Evolutionary conservation across 208 protist genomes (phyloP).

Genomic region (Leishmania guyanensis): DNA sequence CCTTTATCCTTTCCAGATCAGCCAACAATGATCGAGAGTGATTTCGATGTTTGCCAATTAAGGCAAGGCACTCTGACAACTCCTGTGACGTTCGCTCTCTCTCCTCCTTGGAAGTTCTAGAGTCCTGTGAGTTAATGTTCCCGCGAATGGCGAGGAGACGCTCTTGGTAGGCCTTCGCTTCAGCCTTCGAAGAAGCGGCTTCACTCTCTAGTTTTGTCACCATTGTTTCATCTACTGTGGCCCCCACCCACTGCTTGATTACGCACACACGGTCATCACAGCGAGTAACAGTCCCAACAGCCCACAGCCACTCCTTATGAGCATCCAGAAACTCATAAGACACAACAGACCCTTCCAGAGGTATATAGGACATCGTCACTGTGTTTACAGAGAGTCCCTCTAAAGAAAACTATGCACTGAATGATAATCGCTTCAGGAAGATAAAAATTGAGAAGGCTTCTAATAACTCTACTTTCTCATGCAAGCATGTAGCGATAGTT

Average conservation of each 20-base stretch:
- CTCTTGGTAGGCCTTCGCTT: slow-evolving; percentile 19
- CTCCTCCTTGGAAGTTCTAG: slow-evolving; percentile 9
- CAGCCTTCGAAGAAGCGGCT: slow-evolving; percentile 13
- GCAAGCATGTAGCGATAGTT: neutral
- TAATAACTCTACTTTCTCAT: neutral
- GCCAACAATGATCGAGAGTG: slow-evolving; percentile 19
- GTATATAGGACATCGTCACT: slow-evolving; percentile 3
- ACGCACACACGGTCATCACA: slow-evolving; percentile 25
- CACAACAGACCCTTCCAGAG: slow-evolving; percentile 20
- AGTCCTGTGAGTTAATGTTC: slow-evolving; percentile 14
- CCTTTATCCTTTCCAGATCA: slow-evolving; percentile 10
- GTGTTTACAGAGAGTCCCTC: neutral
- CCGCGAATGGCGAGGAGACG: slow-evolving; percentile 23
- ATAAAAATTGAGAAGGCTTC: neutral
- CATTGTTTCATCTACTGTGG: slow-evolving; percentile 6
- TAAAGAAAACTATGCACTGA: neutral
- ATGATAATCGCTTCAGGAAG: neutral
- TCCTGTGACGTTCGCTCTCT: slow-evolving; percentile 20
- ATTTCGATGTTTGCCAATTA: slow-evolving; percentile 24
- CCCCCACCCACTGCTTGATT: slow-evolving; percentile 17
- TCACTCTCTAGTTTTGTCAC: slow-evolving; percentile 14
- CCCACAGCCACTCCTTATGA: slow-evolving; percentile 27
- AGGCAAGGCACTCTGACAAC: slow-evolving; percentile 23
- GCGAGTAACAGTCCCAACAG: slow-evolving; percentile 14
- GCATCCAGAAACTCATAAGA: slow-evolving; percentile 31